Conservation (phyloP, 116 monocot genomes). For the Iris pallida region DNA sequence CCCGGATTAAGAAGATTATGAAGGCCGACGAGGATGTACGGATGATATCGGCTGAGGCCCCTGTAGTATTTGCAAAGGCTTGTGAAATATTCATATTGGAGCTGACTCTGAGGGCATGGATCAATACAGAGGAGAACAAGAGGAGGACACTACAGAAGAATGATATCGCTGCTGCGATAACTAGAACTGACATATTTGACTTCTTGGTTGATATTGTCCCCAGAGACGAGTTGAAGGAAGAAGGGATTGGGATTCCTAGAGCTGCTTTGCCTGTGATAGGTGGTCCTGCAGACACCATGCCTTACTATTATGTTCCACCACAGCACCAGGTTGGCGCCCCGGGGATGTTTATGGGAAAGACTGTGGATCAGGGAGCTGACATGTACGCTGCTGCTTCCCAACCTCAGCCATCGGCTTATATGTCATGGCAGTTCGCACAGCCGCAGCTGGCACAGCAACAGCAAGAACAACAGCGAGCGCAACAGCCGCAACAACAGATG, state of each 20-base stretch:
- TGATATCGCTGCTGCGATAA: conserved; percentile 60
- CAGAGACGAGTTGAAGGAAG: conserved; percentile 55
- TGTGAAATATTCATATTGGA: conserved; percentile 67
- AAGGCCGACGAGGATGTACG: conserved; percentile 62
- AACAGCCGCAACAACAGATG: too few relatives aligned
- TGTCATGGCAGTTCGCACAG: too few relatives aligned
- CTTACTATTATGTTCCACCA: conserved; percentile 40
- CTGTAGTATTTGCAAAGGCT: conserved; percentile 50
- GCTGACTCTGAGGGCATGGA: conserved; percentile 46
- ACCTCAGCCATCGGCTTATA: too few relatives aligned
- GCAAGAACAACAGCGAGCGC: too few relatives aligned
- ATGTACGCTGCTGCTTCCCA: too few relatives aligned
- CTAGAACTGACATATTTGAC: conserved; percentile 52
- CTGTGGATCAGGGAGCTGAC: too few relatives aligned
- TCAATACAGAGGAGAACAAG: conserved; percentile 63
- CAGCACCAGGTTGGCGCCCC: conserved; percentile 15
- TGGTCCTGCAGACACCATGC: conserved; percentile 19
- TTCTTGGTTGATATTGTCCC: conserved; percentile 64
- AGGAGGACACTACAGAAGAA: conserved; percentile 65
- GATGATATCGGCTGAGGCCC: conserved; percentile 59
- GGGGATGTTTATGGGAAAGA: too few relatives aligned
- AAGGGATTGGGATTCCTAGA: conserved; percentile 37
- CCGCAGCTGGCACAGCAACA: too few relatives aligned
- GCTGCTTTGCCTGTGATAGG: conserved; percentile 38
- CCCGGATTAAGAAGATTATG: conserved; percentile 65